Conservation (phyloP, 345 rosid genomes). For the Dipteronia sinensis region DNA sequence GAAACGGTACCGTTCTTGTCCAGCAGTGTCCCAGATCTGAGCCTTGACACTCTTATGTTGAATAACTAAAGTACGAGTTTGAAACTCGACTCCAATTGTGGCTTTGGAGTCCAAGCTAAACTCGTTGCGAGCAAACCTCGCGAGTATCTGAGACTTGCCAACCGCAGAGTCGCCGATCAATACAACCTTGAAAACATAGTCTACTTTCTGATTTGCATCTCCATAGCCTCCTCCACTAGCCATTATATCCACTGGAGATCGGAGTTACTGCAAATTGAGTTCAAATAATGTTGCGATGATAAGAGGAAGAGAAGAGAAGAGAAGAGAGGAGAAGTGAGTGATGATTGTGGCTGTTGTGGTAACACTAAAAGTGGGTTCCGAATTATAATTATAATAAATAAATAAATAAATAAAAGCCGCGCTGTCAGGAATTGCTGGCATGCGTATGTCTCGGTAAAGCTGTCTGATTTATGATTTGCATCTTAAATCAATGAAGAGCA, state of each 20-base stretch:
- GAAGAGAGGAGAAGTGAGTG: background rate
- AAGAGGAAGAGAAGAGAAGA: no score
- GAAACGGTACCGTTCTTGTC: slow-evolving; percentile 68
- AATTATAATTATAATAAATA: background rate
- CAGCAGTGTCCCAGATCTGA: slow-evolving; percentile 99
- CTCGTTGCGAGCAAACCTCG: slow-evolving; percentile 84
- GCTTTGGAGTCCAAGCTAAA: slow-evolving; percentile 90
- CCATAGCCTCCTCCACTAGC: slow-evolving; percentile 60
- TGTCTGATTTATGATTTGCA: slow-evolving; percentile 15
- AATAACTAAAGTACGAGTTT: slow-evolving; percentile 71
- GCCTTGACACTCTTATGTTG: slow-evolving; percentile 84
- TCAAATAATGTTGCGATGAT: no score
- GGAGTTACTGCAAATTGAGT: background rate
- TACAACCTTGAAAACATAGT: slow-evolving; percentile 86
- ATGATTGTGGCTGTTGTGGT: background rate
- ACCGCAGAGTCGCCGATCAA: slow-evolving; percentile 94
- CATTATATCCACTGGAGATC: slow-evolving; percentile 44
- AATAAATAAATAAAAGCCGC: background rate
- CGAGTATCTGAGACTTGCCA: slow-evolving; percentile 83
- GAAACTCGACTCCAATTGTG: slow-evolving; percentile 94
- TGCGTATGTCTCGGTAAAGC: slow-evolving; percentile 23
- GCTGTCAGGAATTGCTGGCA: background rate
- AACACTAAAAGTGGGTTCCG: background rate
- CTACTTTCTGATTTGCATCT: slow-evolving; percentile 63
- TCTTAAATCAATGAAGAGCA: no score